Evolutionary conservation across 2,329 filamentous ascomycete genomes (phyloP), one percentile per base, ranked within the genome.

Genomic region (Aspergillus fijiensis): DNA sequence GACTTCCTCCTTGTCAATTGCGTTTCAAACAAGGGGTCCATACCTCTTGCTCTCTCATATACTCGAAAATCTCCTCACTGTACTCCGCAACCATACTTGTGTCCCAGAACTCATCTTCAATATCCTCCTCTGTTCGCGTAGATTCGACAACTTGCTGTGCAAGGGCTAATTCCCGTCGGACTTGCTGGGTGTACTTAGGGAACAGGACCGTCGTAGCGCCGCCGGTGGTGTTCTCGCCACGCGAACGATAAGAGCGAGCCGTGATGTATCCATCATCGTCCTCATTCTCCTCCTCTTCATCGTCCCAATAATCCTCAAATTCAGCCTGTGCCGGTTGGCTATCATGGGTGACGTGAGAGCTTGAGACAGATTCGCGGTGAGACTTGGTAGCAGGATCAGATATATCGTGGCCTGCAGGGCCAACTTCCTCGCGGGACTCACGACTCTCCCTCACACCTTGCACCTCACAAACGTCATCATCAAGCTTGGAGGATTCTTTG

Each of bases 11-110:
- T 7, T 9, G n/a, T 45, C 7, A 21, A 5, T 35, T 6, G 5
- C 7, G 10, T 21, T 31, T 55, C 27, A 42, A 4, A 23, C 47
- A 10, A 9, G 19, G 19, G 12, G 21, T 14, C 72, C 82, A 72
- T 79, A 92, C 91, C 88, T 99, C 95, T 55, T 96, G 87, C 60
- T 90, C 84, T 55, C 86, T 87, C 90, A 98, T 92, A 79, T 98
- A 96, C 27, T 86, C 83, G 70, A 98, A 97, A 68, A 99, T 98
- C 70, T 99, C 95, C 16, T 96, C 92, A 51, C 90, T 89, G 71
- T 99, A 99, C 73, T 98, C 94, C 11, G 93, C 90, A 54, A 98
- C 95, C 95, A 99, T 98, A 73, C 91, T 96, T 35, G 94, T 92
- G 72, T 98, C 95, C 87, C 90, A 96, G 55, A 85, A 82, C 73